phyloP scores from a whole-genome alignment of 192 early-diverging fungal genomes.

The Fimicolochytrium jonesii region DNA sequence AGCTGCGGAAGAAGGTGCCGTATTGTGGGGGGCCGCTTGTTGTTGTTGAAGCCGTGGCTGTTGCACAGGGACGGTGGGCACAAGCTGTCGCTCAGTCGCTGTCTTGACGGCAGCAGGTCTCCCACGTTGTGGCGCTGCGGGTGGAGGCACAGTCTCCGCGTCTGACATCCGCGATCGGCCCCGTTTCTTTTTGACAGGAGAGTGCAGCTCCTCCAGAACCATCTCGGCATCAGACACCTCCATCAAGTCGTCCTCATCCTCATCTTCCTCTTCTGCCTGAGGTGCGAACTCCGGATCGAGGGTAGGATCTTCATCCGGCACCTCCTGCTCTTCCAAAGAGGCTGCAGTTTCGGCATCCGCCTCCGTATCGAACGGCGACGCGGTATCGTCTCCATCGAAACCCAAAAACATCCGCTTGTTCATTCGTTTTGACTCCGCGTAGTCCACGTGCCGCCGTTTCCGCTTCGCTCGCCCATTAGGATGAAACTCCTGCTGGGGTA shows the following conservation, averaged over 20 bases:
- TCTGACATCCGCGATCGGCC: too few species aligned
- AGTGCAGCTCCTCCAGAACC: too few species aligned
- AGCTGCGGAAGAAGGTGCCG: too few species aligned
- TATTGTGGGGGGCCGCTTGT: too few species aligned
- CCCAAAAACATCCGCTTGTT: too few species aligned
- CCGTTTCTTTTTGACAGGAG: too few species aligned
- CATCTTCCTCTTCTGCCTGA: not conserved
- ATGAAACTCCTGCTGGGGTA: conserved; percentile 3
- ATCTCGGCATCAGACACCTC: not conserved
- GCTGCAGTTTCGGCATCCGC: not conserved
- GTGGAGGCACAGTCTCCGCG: not conserved
- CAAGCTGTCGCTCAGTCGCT: not conserved
- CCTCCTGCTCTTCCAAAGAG: not conserved
- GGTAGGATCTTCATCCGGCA: not conserved
- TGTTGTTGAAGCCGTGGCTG: too few species aligned
- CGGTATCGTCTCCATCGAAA: too few species aligned
- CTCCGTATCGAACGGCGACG: too few species aligned
- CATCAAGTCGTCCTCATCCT: not conserved
- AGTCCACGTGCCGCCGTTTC: conserved; percentile 27
- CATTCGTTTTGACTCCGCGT: conserved; percentile 13
- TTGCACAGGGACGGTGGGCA: not conserved
- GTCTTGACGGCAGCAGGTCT: not conserved
- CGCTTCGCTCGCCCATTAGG: conserved; percentile 15
- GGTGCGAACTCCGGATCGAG: conserved; percentile 11
- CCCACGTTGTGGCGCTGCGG: not conserved